phyloP scores from a whole-genome alignment of 352 stramenopile genomes.

The Lagenidium giganteum region DNA sequence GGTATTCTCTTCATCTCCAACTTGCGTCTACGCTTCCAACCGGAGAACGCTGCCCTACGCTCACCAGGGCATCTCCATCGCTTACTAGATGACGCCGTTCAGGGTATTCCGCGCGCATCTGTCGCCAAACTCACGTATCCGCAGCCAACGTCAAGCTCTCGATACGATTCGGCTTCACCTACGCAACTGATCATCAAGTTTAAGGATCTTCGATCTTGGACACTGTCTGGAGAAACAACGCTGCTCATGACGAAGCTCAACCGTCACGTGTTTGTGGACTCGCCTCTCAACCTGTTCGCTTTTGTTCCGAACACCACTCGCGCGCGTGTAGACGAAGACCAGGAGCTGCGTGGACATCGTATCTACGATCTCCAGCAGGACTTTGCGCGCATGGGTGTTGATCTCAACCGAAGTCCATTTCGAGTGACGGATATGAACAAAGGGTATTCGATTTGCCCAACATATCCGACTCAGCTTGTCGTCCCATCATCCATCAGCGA shows the following conservation, averaged over 20 bases:
- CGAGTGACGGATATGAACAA: constrained; percentile 63
- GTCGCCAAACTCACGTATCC: constrained; percentile 72
- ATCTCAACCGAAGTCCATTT: constrained; percentile 30
- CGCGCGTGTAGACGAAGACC: constrained; percentile 16
- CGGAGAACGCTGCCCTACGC: constrained; percentile 34
- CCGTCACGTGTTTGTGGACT: constrained; percentile 67
- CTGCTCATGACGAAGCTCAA: constrained; percentile 68
- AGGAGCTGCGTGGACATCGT: constrained; percentile 35
- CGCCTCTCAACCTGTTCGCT: constrained; percentile 62
- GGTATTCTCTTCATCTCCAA: constrained; percentile 60
- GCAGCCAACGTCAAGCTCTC: constrained; percentile 27
- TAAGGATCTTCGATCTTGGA: constrained; percentile 73
- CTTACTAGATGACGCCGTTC: constrained; percentile 54
- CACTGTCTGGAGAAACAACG: constrained; percentile 50
- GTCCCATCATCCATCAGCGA: constrained; percentile 66
- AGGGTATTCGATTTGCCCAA: constrained; percentile 69
- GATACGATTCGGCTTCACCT: constrained; percentile 27
- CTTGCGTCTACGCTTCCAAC: constrained; percentile 73
- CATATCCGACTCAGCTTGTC: constrained; percentile 73
- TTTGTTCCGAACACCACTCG: constrained; percentile 21
- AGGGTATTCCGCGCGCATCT: constrained; percentile 51
- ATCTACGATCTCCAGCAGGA: constrained; percentile 66
- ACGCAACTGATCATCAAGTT: constrained; percentile 75
- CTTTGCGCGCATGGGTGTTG: constrained; percentile 72
- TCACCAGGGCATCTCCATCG: constrained; percentile 38